Base-by-base conservation (phyloP, 805 yeast genomes). In the Groenewaldozyma salmanticensis region DNA sequence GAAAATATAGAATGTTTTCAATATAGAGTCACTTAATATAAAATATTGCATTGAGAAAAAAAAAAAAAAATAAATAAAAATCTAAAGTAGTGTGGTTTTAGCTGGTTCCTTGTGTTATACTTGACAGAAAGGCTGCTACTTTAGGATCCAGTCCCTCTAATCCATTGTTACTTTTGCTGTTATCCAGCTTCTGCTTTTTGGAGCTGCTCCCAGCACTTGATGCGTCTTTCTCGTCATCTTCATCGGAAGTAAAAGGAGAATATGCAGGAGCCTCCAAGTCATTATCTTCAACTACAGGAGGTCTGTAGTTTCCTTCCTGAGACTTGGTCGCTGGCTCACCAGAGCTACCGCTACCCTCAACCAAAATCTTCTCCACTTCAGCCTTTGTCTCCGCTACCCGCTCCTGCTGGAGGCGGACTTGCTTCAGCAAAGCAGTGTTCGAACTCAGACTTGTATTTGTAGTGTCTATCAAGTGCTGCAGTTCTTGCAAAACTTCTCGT, bases 111-210 rank as follows among this genome's bases (percentile, higher is more conserved):
- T 35, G 15, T n/a, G 16, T 35, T 35, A n/a, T 27, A 17, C 27
- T 48, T 31, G 42, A 69, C 77, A 56, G 72, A 77, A 55, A 53
- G 73, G 38, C 85, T 54, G 5, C 78, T 74, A 54, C 61, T 67
- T 77, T 70, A 6, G 50, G 60, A 33, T 61, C 57, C 13, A 69
- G 57, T 42, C n/a, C n/a, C n/a, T n/a, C n/a, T 78, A n/a, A n/a
- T n/a, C n/a, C n/a, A n/a, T n/a, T n/a, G n/a, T n/a, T n/a, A n/a
- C n/a, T n/a, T n/a, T n/a, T n/a, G n/a, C n/a, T n/a, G n/a, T n/a
- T n/a, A n/a, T n/a, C n/a, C n/a, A n/a, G n/a, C n/a, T n/a, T n/a
- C 49, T n/a, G 70, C 56, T 47, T 70, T 73, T 64, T 71, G 71
- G 35, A 68, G 61, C 39, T 55, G 42, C 67, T 42, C 47, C 59